Evolutionary conservation across 176 grass and related monocot genomes (phyloP).

Genomic region (Saccharum officinarum): DNA sequence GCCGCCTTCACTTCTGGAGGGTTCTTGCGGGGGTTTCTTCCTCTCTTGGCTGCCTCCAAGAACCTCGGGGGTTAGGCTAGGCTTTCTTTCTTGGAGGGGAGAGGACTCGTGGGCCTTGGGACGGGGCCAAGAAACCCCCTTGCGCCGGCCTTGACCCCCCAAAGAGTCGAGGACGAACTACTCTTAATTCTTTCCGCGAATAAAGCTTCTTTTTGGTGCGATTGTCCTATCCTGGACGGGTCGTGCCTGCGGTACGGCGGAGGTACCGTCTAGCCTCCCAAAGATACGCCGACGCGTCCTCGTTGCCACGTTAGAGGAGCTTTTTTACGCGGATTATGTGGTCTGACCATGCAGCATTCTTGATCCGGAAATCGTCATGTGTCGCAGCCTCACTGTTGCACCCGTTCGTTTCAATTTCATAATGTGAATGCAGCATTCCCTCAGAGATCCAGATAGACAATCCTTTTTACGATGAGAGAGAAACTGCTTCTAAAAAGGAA

Average conservation of each 20-base stretch:
- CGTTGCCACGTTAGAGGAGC: neutral
- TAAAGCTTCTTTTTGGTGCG: neutral
- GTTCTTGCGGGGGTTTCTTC: neutral
- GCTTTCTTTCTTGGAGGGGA: conserved; percentile 8
- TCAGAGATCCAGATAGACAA: neutral
- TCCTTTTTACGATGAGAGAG: neutral
- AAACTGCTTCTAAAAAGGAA: neutral
- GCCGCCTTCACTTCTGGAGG: neutral
- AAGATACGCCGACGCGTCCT: neutral
- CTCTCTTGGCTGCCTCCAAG: neutral
- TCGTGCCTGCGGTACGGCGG: neutral
- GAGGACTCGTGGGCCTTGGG: neutral
- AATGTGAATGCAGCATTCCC: neutral
- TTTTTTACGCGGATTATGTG: neutral
- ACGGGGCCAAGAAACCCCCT: neutral
- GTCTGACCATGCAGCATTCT: conserved; percentile 6
- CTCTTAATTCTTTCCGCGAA: conserved; percentile 5
- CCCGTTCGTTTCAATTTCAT: neutral
- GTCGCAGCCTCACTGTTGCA: neutral
- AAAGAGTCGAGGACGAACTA: neutral
- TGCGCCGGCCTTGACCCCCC: neutral
- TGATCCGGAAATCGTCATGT: neutral
- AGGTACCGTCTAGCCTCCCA: neutral
- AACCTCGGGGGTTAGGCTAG: neutral
- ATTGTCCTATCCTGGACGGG: neutral